Evolutionary conservation across 2,329 filamentous ascomycete species (phyloP).

Genomic region (Aschersonia sp.): DNA sequence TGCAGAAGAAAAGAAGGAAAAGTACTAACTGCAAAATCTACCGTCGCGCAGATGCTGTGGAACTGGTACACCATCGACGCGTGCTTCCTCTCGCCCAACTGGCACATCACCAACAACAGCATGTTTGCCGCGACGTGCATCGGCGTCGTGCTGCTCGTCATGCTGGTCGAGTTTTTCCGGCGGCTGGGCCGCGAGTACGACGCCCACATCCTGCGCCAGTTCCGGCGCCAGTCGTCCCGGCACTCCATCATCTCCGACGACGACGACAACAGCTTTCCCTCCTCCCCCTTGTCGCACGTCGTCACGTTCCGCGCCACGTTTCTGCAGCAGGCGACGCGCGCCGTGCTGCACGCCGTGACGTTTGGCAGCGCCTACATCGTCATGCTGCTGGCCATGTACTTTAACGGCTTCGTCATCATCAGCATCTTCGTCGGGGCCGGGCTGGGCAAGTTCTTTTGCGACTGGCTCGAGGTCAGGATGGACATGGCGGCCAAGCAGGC

Average conservation of each 20-base stretch:
- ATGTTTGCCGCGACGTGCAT: slow-evolving; percentile 73
- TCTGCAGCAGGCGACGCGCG: slow-evolving; percentile 49
- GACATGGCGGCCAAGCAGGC: slow-evolving; percentile 14
- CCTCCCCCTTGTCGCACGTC: slow-evolving; percentile 7
- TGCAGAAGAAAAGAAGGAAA: no score
- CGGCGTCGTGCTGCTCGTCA: slow-evolving; percentile 56
- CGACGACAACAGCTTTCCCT: slow-evolving; percentile 8
- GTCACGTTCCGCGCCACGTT: slow-evolving; percentile 38
- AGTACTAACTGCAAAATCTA: no score
- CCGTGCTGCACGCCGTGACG: slow-evolving; percentile 52
- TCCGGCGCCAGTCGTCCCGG: slow-evolving; percentile 10
- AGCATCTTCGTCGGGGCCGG: slow-evolving; percentile 50
- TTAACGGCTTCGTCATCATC: slow-evolving; percentile 61
- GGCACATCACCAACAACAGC: slow-evolving; percentile 55
- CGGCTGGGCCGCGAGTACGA: slow-evolving; percentile 62
- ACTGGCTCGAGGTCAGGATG: slow-evolving; percentile 34
- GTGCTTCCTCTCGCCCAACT: slow-evolving; percentile 55
- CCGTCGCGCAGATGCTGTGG: slow-evolving; percentile 51
- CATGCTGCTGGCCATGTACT: slow-evolving; percentile 54
- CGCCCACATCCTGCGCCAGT: slow-evolving; percentile 42
- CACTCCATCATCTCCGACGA: slow-evolving; percentile 4
- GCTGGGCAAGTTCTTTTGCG: slow-evolving; percentile 38
- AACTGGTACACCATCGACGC: slow-evolving; percentile 61
- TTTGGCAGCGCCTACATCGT: slow-evolving; percentile 65
- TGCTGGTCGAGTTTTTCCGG: slow-evolving; percentile 57